phyloP scores from a whole-genome alignment of 805 yeast species.

The Kluyveromyces dobzhanskii region DNA sequence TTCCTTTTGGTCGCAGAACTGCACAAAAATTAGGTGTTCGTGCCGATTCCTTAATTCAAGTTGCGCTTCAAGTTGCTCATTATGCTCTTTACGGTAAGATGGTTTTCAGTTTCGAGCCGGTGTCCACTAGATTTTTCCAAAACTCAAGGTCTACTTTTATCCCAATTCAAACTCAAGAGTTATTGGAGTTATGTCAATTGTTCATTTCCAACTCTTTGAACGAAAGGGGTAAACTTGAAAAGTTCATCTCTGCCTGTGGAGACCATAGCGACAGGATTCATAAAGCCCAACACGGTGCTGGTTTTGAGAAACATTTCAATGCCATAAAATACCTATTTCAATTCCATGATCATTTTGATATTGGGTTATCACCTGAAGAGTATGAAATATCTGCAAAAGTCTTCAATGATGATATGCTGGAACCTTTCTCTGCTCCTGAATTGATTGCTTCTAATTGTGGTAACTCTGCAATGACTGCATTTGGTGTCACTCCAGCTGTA shows the following conservation, averaged over 20 bases:
- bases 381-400: conserved; percentile 34
- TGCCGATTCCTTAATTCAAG: conserved; percentile 85
- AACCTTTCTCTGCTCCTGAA: conserved; percentile 35
- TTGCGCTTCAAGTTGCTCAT: conserved; percentile 85
- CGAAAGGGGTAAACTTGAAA: conserved; percentile 38
- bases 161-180: conserved; percentile 52
- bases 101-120: conserved; percentile 85
- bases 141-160: conserved; percentile 65
- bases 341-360: conserved; percentile 30
- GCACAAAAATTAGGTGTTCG: conserved; percentile 74
- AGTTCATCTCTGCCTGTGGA: conserved; percentile 42
- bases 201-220: conserved; percentile 49
- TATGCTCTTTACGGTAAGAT: conserved; percentile 86
- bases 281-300: conserved; percentile 50
- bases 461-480: conserved; percentile 74
- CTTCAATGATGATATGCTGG: conserved; percentile 33
- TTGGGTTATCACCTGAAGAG: conserved; percentile 16
- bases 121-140: conserved; percentile 62
- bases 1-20: conserved; percentile 70
- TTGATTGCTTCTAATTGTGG: conserved; percentile 73
- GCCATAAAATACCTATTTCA: conserved; percentile 52
- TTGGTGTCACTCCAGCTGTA: conserved; percentile 85
- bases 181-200: conserved; percentile 44
- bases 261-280: conserved; percentile 42
- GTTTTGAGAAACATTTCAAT: conserved; percentile 66